Percentiles rank a stretch among this genome's conserved stretches.
Evolutionary conservation across 2,329 filamentous ascomycete genomes (phyloP).

Genomic region (Allantophomopsis lycopodina): DNA sequence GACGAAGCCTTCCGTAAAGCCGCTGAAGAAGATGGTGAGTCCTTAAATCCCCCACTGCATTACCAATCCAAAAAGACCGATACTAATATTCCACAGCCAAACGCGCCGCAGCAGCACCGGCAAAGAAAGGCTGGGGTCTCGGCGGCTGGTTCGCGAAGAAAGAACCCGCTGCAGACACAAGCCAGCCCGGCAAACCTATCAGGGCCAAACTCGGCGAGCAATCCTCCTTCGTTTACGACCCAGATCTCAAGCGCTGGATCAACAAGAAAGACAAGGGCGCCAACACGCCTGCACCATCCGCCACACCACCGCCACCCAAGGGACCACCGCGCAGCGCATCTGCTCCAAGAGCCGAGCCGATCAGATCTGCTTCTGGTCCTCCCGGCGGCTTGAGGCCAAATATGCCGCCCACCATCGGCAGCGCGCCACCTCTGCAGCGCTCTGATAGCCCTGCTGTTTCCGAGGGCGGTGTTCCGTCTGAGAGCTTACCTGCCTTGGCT

Average conservation of each 20-base stretch:
- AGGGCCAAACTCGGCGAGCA: slow-evolving; percentile 89
- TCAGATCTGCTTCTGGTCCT: neutral
- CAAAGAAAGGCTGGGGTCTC: slow-evolving; percentile 67
- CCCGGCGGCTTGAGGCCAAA: neutral
- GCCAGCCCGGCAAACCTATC: slow-evolving; percentile 53
- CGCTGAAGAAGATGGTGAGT: slow-evolving; percentile 60
- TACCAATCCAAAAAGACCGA: neutral
- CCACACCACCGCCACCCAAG: slow-evolving; percentile 70
- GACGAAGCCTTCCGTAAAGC: slow-evolving; percentile 77
- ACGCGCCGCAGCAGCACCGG: slow-evolving; percentile 35
- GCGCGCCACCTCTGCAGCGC: neutral
- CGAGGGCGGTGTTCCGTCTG: neutral
- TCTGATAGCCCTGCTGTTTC: neutral
- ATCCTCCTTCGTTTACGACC: slow-evolving; percentile 86
- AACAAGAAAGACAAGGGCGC: slow-evolving; percentile 77
- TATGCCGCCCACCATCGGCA: neutral
- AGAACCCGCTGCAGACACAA: slow-evolving; percentile 25
- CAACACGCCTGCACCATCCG: slow-evolving; percentile 40
- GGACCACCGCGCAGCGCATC: slow-evolving; percentile 24
- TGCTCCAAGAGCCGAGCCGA: neutral
- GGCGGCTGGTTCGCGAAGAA: slow-evolving; percentile 75
- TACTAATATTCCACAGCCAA: slow-evolving; percentile 34
- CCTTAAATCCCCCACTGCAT: slow-evolving; percentile 5
- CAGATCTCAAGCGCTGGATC: slow-evolving; percentile 94
- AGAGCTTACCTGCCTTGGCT: slow-evolving; percentile 5